phyloP scores from a whole-genome alignment of 108 stramenopile species.

The Nitzschia sp. region DNA sequence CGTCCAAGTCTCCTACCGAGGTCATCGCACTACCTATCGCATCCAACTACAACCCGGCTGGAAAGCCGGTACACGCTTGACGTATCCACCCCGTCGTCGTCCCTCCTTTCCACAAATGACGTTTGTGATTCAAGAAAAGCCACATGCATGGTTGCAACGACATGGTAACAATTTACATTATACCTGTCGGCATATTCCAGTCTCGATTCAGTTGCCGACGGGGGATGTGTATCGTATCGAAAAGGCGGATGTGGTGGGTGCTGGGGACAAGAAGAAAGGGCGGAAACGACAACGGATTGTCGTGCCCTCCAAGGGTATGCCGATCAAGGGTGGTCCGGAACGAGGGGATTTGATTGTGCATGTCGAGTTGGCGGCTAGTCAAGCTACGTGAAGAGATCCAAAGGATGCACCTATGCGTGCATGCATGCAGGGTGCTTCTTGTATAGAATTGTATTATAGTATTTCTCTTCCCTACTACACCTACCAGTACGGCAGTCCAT shows the following conservation, averaged over 20 bases:
- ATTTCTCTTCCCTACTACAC: too few species aligned
- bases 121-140: conserved; percentile 69
- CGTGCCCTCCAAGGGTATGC: conserved; percentile 69
- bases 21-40: conserved; percentile 48
- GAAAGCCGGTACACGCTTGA: conserved; percentile 77
- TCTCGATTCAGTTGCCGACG: neutral
- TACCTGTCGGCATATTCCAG: conserved; percentile 29
- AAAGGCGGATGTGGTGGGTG: too few species aligned
- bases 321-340: conserved; percentile 53
- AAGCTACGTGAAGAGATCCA: neutral
- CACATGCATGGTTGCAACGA: conserved; percentile 58
- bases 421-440: too few species aligned
- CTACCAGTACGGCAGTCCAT: neutral
- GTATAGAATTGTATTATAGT: conserved; percentile 1
- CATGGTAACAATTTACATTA: conserved; percentile 58
- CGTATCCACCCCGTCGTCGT: conserved; percentile 33
- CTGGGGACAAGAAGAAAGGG: conserved; percentile 1
- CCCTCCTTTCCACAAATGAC: conserved; percentile 52
- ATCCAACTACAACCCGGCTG: conserved; percentile 67
- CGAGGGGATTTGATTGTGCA: conserved; percentile 71
- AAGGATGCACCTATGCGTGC: neutral
- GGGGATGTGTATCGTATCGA: neutral
- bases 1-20: conserved; percentile 50
- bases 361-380: conserved; percentile 27
- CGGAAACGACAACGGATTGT: conserved; percentile 40